Evolutionary conservation across 2,329 filamentous ascomycete genomes (phyloP).

Genomic region (Neonectria faginata): DNA sequence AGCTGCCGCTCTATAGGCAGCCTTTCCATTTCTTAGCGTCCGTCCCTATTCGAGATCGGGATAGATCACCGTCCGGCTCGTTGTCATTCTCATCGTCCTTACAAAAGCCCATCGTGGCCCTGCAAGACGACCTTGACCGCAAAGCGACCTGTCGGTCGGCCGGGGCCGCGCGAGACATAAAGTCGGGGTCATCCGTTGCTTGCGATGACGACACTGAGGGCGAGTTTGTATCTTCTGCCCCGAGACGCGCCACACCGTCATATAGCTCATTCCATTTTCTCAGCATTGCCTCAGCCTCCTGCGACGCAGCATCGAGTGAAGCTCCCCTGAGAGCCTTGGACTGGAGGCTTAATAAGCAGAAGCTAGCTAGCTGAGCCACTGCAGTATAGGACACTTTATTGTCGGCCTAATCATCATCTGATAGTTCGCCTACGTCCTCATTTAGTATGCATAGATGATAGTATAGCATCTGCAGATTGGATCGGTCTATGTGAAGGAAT

Average conservation of each 20-base stretch:
- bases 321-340: too few species aligned
- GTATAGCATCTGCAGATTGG: too few species aligned
- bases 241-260: conserved; percentile 29
- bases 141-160: conserved; percentile 15
- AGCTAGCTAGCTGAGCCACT: too few species aligned
- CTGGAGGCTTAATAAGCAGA: too few species aligned
- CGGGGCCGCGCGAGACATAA: conserved; percentile 8
- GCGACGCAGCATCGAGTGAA: too few species aligned
- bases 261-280: conserved; percentile 36
- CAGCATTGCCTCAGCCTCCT: too few species aligned
- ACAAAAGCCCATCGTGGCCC: too few species aligned
- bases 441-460: too few species aligned
- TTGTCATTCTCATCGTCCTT: conserved; percentile 11
- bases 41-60: conserved; percentile 4
- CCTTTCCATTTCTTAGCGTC: conserved; percentile 13
- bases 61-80: conserved; percentile 2
- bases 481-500: too few species aligned
- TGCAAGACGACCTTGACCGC: conserved; percentile 20
- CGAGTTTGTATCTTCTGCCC: conserved; percentile 13
- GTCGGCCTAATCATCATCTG: too few species aligned
- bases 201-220: conserved; percentile 15
- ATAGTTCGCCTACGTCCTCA: too few species aligned
- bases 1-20: conserved; percentile 11
- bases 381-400: too few species aligned
- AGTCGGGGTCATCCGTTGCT: conserved; percentile 17